A percentile compares a stretch with the other conserved stretches of the same genome.
phyloP scores from a whole-genome alignment of 192 early-diverging fungal species.

The Kappamyces sp. region DNA sequence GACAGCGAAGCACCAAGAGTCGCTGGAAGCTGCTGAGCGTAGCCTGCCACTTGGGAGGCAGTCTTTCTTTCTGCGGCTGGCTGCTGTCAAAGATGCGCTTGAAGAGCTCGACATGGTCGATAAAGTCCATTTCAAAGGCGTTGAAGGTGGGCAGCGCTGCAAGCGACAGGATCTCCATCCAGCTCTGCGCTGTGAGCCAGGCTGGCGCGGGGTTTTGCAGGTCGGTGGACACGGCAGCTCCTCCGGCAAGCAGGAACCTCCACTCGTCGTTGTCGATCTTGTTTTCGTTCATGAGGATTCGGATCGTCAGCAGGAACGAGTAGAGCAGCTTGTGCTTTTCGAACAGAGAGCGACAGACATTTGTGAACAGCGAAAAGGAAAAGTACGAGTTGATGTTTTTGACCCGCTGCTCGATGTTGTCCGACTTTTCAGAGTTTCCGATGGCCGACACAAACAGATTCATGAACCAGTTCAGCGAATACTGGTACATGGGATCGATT shows the following conservation, averaged over 20 bases:
- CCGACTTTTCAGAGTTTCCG: conserved; percentile 50
- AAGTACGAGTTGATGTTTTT: conserved; percentile 57
- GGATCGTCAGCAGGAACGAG: conserved; percentile 50
- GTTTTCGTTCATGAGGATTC: conserved; percentile 56
- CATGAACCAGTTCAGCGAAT: conserved; percentile 58
- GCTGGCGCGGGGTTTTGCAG: conserved; percentile 43
- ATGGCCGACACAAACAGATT: conserved; percentile 54
- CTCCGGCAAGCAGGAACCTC: conserved; percentile 53
- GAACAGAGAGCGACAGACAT: conserved; percentile 58
- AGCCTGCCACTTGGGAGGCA: conserved; percentile 44
- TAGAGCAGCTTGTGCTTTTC: conserved; percentile 62
- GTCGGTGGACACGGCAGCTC: conserved; percentile 22
- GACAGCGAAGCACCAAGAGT: conserved; percentile 43
- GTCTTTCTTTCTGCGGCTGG: conserved; percentile 41
- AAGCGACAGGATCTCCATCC: conserved; percentile 44
- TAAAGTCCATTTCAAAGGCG: conserved; percentile 44
- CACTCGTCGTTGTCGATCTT: conserved; percentile 53
- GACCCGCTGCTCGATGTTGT: conserved; percentile 49
- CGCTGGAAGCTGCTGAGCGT: conserved; percentile 38
- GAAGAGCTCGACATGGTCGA: conserved; percentile 30
- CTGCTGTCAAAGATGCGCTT: conserved; percentile 45
- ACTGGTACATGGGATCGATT: conserved; percentile 61
- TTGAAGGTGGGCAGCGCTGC: conserved; percentile 38
- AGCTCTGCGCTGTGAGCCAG: conserved; percentile 45
- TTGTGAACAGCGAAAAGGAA: conserved; percentile 54